phyloP scores from a whole-genome alignment of 305 asterid genomes.

The Fraxinus angustifolia region DNA sequence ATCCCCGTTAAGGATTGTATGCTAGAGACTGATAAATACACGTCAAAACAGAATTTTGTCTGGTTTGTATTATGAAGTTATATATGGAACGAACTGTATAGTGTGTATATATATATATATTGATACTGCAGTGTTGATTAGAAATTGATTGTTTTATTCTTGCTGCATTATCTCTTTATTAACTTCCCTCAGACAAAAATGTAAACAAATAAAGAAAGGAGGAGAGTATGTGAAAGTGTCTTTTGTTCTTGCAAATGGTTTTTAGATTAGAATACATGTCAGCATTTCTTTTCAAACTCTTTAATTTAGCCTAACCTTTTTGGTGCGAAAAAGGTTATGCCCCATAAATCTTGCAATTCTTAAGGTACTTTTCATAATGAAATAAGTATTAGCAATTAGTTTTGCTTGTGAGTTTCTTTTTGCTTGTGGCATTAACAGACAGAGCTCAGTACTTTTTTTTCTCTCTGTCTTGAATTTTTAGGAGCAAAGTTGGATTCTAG shows the following conservation, averaged over 20 bases:
- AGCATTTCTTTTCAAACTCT: neutral
- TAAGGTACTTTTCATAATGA: neutral
- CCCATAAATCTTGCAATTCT: neutral
- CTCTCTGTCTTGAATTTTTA: conserved; percentile 9
- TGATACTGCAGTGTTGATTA: neutral
- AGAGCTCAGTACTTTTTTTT: conserved; percentile 11
- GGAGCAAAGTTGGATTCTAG: conserved; percentile 5
- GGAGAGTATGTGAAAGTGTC: conserved; percentile 17
- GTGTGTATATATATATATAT: neutral
- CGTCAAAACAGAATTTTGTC: neutral
- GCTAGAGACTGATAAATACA: conserved; percentile 6
- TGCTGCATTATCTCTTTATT: neutral
- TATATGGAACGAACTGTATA: conserved; percentile 6
- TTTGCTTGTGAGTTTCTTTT: conserved; percentile 23
- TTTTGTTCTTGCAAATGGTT: conserved; percentile 9
- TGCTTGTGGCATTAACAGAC: conserved; percentile 14
- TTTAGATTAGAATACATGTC: conserved; percentile 12
- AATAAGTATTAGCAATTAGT: conserved; percentile 1
- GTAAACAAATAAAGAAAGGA: neutral
- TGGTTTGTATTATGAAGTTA: neutral
- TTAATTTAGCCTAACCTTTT: neutral
- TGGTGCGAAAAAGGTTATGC: neutral
- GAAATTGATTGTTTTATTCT: neutral
- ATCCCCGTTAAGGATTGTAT: neutral
- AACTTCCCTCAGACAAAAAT: neutral